Base-by-base conservation (phyloP, 2,329 filamentous ascomycete genomes). In the Neophaeococcomyces aloes region DNA sequence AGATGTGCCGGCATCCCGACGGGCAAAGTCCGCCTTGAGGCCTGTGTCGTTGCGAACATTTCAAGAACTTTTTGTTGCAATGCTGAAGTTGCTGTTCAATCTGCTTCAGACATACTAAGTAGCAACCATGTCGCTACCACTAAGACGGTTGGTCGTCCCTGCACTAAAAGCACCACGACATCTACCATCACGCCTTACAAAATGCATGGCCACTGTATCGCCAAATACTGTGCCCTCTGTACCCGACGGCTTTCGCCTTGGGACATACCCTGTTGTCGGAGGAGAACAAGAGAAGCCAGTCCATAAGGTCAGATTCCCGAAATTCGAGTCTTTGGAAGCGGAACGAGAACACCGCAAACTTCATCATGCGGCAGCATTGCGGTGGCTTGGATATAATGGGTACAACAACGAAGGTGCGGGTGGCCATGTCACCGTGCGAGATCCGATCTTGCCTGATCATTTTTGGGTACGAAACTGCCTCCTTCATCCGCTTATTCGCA, bases 391-490 rank as follows among this genome's bases (percentile, higher is more conserved):
- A 2, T 53, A 52, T 37, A 50, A 54, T 29, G 54, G 54, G 4
- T 57, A 56, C 38, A 54, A 53, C 42, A 53, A 53, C 31, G 50
- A 53, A 42, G 50, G 50, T 19, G 50, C 50, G 4, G 50, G 50
- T 27, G 67, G 67, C n/a, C 67, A 70, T 46, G 69, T 70, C 38
- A 65, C 61, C 14, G 60, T 68, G 7, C 56, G 66, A 17, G 61
- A 62, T 49, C 60, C 60, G 4, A 53, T 59, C 21, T 33, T 57
- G 29, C 47, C 57, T 13, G 58, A 61, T 39, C 51, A 57, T 36
- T 59, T 61, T 42, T 61, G 60, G 60, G 23, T 27, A 10, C 23
- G 23, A 27, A 27, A 6, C 5, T 10, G 5, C 23, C 10, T 10
- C 23, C 23, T 27, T 27, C 5, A 6, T 10, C 23, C 5, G 10